Evolutionary conservation across 2,329 filamentous ascomycete species (phyloP), one percentile per base, ranked within the genome.

Genomic region (Leptographium lundbergii): DNA sequence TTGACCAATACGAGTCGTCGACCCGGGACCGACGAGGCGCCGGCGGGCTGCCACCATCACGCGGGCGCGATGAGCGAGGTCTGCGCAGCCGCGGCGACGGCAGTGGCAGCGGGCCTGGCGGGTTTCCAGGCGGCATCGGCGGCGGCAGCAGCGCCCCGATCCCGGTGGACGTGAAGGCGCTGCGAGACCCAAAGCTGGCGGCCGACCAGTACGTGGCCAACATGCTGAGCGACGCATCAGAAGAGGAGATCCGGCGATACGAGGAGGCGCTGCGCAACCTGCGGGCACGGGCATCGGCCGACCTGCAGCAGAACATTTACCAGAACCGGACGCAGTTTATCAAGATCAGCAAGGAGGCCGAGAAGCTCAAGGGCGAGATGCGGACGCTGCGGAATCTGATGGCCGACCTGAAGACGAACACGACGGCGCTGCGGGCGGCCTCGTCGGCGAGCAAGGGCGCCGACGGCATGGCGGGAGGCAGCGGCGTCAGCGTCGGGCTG

Each of bases 281-380:
- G 59, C 92, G 92, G 72, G 81, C 81, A 64, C 83, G 88, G 59
- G 91, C 90, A 10, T 86, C 87, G 6, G 80, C 84, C 55, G 91
- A 97, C 66, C 78, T 99, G 25, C 92, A 97, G 72, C 89, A 95
- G 69, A 97, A 91, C 72, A 88, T 99, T 56, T 92, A 95, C 73
- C 91, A 96, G 71, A 99, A 99, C 72, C 85, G 94, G 55, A 95
- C 90, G 0, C 94, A 97, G 68, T 99, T 99, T 69, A 97, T 99
- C 77, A 95, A 95, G 73, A 97, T 99, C 72, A 96, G 91, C 70
- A 96, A 97, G 73, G 94, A 99, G 74, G 94, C 95, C 2, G 94
- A 99, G 73, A 96, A 96, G 75, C 82, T 99, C 60, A 97, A 97
- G 74, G 84, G 84, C 59, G 94, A 99, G 71, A 97, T 99, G 94